A percentile compares a stretch with the other conserved stretches of the same genome.
phyloP scores from a whole-genome alignment of 2,329 filamentous ascomycete species.

The Huntiella savannae region DNA sequence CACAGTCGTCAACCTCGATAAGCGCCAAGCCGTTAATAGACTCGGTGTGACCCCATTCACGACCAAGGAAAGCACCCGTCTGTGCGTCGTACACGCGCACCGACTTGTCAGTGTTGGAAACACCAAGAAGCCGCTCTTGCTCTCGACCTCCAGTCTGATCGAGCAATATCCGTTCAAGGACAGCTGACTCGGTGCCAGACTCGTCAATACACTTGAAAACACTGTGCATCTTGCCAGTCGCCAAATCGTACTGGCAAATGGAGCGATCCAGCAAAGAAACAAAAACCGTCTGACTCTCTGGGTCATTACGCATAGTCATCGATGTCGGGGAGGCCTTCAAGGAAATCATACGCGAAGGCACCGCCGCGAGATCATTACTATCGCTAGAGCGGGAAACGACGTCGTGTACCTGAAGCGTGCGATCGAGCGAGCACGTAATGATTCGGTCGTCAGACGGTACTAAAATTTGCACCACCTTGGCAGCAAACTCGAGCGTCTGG shows the following conservation, averaged over 20 bases:
- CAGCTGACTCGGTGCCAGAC: conserved; percentile 60
- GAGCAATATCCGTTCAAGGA: conserved; percentile 59
- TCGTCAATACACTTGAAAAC: conserved; percentile 73
- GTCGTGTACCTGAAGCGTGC: conserved; percentile 69
- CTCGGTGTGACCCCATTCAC: conserved; percentile 91
- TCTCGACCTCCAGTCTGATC: conserved; percentile 35
- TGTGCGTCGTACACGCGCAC: conserved; percentile 73
- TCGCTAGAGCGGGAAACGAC: conserved; percentile 50
- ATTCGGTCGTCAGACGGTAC: conserved; percentile 58
- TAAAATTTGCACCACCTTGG: conserved; percentile 57
- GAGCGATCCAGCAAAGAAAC: conserved; percentile 43
- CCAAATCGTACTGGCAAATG: conserved; percentile 41
- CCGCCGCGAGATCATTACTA: conserved; percentile 49
- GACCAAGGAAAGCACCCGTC: conserved; percentile 57
- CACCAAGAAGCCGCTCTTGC: conserved; percentile 55
- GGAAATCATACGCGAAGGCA: conserved; percentile 58
- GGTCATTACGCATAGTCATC: conserved; percentile 51
- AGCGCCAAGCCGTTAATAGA: conserved; percentile 73
- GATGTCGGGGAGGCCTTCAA: conserved; percentile 76
- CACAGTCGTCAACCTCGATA: conserved; percentile 37
- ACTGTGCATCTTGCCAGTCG: conserved; percentile 47
- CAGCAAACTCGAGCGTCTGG: conserved; percentile 85
- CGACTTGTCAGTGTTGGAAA: conserved; percentile 91
- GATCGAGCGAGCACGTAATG: conserved; percentile 74
- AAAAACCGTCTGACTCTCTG: conserved; percentile 28